These are phyloP conservation scores for Cryptosporidium tyzzeri DNA, from an alignment of 169 alveolate genomes.

Conservation along the genomic window DNA sequence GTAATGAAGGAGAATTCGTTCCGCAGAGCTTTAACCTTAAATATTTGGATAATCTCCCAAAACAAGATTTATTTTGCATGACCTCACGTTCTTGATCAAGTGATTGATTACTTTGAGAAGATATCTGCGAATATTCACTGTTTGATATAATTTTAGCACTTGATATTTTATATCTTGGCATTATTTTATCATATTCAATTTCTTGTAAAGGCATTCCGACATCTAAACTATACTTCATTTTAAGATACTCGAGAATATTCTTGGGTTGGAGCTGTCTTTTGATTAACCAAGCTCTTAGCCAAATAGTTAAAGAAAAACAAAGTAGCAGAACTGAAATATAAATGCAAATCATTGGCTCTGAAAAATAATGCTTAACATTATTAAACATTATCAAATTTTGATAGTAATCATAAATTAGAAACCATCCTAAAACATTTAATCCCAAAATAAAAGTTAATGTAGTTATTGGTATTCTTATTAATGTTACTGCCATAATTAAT, in stretches of 20 bases:
- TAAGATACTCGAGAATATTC: slow-evolving; percentile 52
- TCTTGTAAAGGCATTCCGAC: slow-evolving; percentile 74
- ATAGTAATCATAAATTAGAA: slow-evolving; percentile 32
- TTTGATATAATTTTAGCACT: not conserved
- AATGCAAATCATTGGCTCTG: slow-evolving; percentile 71
- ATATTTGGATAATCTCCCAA: slow-evolving; percentile 23
- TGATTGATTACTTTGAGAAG: slow-evolving; percentile 17
- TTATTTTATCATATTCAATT: slow-evolving; percentile 65
- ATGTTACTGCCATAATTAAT: slow-evolving; percentile 67
- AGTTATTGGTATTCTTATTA: slow-evolving; percentile 67
- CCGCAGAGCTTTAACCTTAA: slow-evolving; percentile 36
- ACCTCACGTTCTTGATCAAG: slow-evolving; percentile 1
- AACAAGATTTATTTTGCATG: not conserved
- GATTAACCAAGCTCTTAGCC: slow-evolving; percentile 59
- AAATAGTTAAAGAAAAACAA: slow-evolving; percentile 46
- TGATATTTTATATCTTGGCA: slow-evolving; percentile 64
- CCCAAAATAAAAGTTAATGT: slow-evolving; percentile 32
- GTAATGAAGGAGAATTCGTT: slow-evolving; percentile 58
- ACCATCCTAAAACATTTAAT: slow-evolving; percentile 28
- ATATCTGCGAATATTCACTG: slow-evolving; percentile 23
- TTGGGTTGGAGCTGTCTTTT: slow-evolving; percentile 62
- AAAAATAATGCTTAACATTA: slow-evolving; percentile 24
- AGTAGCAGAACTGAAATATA: slow-evolving; percentile 44
- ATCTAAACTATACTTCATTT: slow-evolving; percentile 71
- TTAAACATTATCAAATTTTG: slow-evolving; percentile 20